Evolutionary conservation across 192 early-diverging fungal species (phyloP).

Genomic region (Chytriomyces sp.): DNA sequence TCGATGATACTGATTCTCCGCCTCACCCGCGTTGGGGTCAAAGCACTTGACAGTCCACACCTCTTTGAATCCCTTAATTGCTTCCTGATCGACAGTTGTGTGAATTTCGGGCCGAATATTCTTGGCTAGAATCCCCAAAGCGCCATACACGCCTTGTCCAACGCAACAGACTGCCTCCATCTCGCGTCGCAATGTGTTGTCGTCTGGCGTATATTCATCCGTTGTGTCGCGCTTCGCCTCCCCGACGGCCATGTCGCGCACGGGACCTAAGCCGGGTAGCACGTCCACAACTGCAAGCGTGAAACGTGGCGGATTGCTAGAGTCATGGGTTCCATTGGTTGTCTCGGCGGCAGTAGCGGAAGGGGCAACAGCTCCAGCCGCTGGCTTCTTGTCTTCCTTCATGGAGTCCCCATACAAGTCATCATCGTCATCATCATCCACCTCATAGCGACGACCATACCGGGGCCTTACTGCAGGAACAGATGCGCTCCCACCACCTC

Average conservation of each 20-base stretch:
- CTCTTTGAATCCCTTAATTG: constrained; percentile 57
- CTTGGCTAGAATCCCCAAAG: constrained; percentile 61
- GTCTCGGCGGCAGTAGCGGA: constrained; percentile 32
- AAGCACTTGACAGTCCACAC: constrained; percentile 73
- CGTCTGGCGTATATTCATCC: constrained; percentile 31
- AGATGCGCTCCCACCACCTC: background rate
- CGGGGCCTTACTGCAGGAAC: background rate
- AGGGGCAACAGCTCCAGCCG: background rate
- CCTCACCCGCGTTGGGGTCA: constrained; percentile 19
- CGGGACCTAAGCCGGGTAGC: constrained; percentile 76
- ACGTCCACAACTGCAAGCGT: constrained; percentile 75
- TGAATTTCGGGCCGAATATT: constrained; percentile 65
- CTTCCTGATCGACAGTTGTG: constrained; percentile 55
- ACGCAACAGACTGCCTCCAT: constrained; percentile 65
- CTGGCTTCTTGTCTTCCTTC: background rate
- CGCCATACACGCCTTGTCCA: constrained; percentile 59
- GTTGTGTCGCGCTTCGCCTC: constrained; percentile 46
- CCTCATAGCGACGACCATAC: constrained; percentile 30
- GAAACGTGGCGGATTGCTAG: constrained; percentile 46
- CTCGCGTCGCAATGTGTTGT: constrained; percentile 16
- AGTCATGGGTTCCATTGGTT: too few species aligned
- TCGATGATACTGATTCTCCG: constrained; percentile 32
- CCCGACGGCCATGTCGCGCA: constrained; percentile 75
- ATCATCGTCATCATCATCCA: constrained; percentile 40
- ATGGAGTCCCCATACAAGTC: constrained; percentile 44